Conservation (phyloP, 2,329 filamentous ascomycete species). For the Metarhizium sp. region DNA sequence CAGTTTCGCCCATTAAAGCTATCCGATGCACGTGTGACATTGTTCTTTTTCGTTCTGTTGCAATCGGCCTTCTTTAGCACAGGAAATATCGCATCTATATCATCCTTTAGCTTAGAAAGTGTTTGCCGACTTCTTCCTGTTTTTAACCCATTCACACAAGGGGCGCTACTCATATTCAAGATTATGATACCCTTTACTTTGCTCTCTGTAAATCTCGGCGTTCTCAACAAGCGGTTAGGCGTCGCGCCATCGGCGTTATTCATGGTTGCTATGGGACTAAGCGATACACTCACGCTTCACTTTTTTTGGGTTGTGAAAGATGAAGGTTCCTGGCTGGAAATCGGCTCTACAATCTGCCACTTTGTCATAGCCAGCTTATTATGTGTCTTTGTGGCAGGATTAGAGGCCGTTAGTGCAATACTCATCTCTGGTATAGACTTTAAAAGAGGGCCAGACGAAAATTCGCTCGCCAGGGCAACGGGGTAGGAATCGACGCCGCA, state of each 20-base stretch:
- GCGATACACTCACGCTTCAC: conserved; percentile 83
- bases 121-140: conserved; percentile 81
- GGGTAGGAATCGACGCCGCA: no score
- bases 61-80: conserved; percentile 97
- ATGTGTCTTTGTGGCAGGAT: conserved; percentile 79
- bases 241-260: conserved; percentile 85
- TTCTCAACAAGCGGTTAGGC: conserved; percentile 74
- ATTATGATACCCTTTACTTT: conserved; percentile 88
- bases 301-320: conserved; percentile 98
- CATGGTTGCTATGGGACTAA: conserved; percentile 87
- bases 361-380: conserved; percentile 90
- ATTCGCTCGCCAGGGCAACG: no score
- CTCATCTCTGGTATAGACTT: conserved; percentile 70
- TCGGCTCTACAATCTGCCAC: conserved; percentile 92
- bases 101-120: conserved; percentile 86
- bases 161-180: conserved; percentile 77
- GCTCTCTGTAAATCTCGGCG: conserved; percentile 83
- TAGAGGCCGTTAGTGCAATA: conserved; percentile 80
- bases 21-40: conserved; percentile 75
- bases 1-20: conserved; percentile 57
- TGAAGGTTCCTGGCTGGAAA: conserved; percentile 94
- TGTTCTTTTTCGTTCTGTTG: conserved; percentile 92
- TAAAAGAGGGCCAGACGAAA: no score
- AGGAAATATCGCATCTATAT: conserved; percentile 89
- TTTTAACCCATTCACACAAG: conserved; percentile 90